Base-by-base conservation (phyloP, 192 early-diverging fungal genomes). In the Piromyces finnis region DNA sequence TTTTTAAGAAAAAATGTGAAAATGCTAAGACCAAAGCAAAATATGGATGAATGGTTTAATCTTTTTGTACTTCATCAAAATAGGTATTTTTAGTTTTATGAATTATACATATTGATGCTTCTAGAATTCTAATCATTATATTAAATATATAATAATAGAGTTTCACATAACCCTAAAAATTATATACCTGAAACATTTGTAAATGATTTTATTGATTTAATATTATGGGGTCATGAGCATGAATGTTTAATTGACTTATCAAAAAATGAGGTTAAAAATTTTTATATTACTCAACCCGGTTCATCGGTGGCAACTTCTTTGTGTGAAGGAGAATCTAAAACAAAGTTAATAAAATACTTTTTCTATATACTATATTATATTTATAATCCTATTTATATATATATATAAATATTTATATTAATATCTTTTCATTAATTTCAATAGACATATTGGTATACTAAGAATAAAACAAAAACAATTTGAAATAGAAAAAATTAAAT, bases 141-240 rank as follows among this genome's bases (percentile, higher is more conserved):
- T n/a, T n/a, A n/a, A n/a, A n/a, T n/a, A 22, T 17, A 17, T 22
- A 51, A 51, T 22, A 51, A n/a, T 59, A 92, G 91, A 78, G 91
- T 91, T 0, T 85, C 90, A 78, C 95, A 96, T 80, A 92, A 93
- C 0, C 89, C 91, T 5, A 96, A 90, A 68, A 94, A 88, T 86
- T 93, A 94, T 84, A 95, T 98, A 30, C 95, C 95, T 0, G 94
- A 95, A 83, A 86, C 87, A n/a, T 95, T 93, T 81, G 82, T 98
- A 29, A 91, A 92, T 77, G 84, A 87, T 22, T 95, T 95, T 83
- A 83, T 98, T 32, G 86, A 98, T 78, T 81, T 98, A 26, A 87
- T 97, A 16, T 79, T 98, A 5, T 98, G 97, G 97, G 97, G 97
- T 11, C 97, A 98, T 82, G 97, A 98, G 86, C 97, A 98, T 85